These are phyloP conservation scores for Vigna reflexopilosa DNA, from an alignment of 306 rosid genomes.

Conservation along the genomic window DNA sequence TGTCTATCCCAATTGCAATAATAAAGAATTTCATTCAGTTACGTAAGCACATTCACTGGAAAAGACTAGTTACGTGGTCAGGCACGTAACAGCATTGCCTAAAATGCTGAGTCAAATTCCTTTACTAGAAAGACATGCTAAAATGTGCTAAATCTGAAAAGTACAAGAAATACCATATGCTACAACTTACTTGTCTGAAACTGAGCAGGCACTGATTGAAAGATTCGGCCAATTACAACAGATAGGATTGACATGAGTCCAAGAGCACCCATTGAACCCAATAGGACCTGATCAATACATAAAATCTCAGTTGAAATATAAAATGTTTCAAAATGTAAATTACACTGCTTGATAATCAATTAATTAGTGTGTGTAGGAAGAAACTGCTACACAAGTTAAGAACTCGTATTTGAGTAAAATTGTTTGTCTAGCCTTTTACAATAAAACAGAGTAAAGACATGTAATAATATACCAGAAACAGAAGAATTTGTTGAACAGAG, in stretches of 20 bases:
- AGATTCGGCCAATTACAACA: constrained; percentile 84
- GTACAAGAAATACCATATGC: constrained; percentile 38
- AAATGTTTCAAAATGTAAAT: constrained; percentile 1
- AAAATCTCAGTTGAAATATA: constrained; percentile 41
- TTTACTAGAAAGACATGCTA: constrained; percentile 33
- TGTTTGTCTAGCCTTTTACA: constrained; percentile 8
- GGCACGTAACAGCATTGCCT: too few species aligned
- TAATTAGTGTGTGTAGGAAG: background rate
- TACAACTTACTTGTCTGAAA: constrained; percentile 92
- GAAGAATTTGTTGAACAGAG: background rate
- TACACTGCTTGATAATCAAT: constrained; percentile 6
- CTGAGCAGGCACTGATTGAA: constrained; percentile 96
- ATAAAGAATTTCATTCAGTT: too few species aligned
- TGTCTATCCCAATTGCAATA: too few species aligned
- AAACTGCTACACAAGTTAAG: background rate
- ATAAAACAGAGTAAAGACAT: constrained; percentile 24
- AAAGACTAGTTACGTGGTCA: too few species aligned
- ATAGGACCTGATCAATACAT: constrained; percentile 70
- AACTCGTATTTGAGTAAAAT: background rate
- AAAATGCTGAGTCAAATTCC: constrained; percentile 9
- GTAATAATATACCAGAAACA: constrained; percentile 5
- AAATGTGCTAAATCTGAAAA: constrained; percentile 24
- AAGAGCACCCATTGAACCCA: constrained; percentile 93
- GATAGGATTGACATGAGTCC: constrained; percentile 88
- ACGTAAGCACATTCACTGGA: too few species aligned